Conservation (phyloP, 1,139 yeast genomes). For the Debaryomycetaceae sp. region DNA sequence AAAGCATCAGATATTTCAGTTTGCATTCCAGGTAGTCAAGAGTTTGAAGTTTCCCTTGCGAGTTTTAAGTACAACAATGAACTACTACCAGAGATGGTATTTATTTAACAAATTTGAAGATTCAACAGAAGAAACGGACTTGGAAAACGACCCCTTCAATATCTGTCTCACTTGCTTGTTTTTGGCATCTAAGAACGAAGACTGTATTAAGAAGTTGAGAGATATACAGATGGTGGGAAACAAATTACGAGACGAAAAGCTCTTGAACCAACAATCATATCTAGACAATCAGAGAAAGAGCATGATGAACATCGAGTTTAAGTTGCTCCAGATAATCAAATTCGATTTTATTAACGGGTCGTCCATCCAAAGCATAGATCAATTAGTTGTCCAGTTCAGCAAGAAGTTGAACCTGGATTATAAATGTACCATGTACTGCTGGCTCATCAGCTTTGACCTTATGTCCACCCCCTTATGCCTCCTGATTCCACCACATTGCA, state of each 20-base stretch:
- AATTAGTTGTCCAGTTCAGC: constrained; percentile 63
- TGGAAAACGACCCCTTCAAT: constrained; percentile 44
- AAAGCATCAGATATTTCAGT: constrained; percentile 53
- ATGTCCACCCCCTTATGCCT: constrained; percentile 70
- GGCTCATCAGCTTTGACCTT: constrained; percentile 75
- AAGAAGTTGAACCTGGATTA: constrained; percentile 51
- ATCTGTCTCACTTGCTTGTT: constrained; percentile 74
- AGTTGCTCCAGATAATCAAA: constrained; percentile 67
- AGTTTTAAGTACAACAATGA: constrained; percentile 65
- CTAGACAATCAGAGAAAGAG: constrained; percentile 51
- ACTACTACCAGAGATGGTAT: constrained; percentile 69
- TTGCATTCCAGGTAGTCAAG: constrained; percentile 51
- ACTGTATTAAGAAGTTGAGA: constrained; percentile 76
- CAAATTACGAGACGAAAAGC: constrained; percentile 34
- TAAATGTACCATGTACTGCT: constrained; percentile 53
- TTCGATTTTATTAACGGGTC: constrained; percentile 67
- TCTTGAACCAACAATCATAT: constrained; percentile 17
- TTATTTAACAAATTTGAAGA: constrained; percentile 59
- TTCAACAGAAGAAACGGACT: constrained; percentile 16
- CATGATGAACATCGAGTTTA: constrained; percentile 60
- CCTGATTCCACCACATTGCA: constrained; percentile 74
- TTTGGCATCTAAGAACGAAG: constrained; percentile 81
- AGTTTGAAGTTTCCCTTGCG: constrained; percentile 62
- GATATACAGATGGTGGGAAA: constrained; percentile 53
- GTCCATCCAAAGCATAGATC: constrained; percentile 55